A percentile compares a stretch with the other conserved stretches of the same genome.
Evolutionary conservation across 371 early-diverging fungal genomes (phyloP).

Genomic region (Dichotomocladium elegans): DNA sequence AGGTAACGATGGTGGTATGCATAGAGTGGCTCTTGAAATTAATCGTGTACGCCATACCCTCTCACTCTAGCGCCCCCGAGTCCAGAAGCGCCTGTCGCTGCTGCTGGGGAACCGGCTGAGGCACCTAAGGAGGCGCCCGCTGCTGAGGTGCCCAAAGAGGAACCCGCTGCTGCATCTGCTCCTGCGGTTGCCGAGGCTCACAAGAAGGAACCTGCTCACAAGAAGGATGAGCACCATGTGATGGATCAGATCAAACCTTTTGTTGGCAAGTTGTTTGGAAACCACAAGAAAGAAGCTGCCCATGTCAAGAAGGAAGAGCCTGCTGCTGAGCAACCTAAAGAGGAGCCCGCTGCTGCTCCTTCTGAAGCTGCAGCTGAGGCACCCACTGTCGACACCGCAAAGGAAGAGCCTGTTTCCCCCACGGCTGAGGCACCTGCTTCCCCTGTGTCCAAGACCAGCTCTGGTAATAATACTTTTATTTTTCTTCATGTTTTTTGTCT

Average conservation of each 20-base stretch:
- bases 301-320: background rate
- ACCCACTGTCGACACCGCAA: background rate
- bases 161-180: slow-evolving; percentile 1
- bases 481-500: too few species aligned
- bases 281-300: background rate
- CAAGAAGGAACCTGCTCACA: background rate
- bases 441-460: background rate
- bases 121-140: background rate
- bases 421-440: slow-evolving; percentile 5
- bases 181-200: slow-evolving; percentile 1
- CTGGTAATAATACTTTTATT: too few species aligned
- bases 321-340: background rate
- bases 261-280: background rate
- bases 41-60: too few species aligned
- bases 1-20: too few species aligned
- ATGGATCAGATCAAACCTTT: slow-evolving; percentile 1
- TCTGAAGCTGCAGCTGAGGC: slow-evolving; percentile 1
- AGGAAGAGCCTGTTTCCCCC: background rate
- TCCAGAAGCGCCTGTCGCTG: background rate
- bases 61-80: too few species aligned
- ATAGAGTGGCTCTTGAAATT: too few species aligned
- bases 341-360: background rate
- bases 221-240: background rate
- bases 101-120: background rate
- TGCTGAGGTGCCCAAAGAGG: background rate